These are phyloP conservation scores for Annona cherimola DNA, from an alignment of 164 flowering plant species.

Conservation along the genomic window DNA sequence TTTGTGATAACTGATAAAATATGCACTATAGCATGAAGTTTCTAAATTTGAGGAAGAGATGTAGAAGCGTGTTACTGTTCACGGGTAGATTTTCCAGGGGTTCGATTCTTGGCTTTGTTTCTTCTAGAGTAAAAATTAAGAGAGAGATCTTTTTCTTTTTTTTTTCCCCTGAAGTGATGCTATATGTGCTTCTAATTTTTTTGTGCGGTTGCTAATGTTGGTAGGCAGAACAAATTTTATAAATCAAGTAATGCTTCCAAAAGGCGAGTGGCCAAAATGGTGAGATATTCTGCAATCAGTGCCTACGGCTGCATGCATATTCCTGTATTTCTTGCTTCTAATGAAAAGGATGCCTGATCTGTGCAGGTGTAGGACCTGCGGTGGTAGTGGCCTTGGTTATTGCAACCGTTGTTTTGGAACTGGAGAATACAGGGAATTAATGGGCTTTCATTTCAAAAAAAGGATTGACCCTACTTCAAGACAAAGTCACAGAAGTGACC, in stretches of 20 bases:
- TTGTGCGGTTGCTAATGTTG: neutral
- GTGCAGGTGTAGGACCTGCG: slow-evolving; percentile 74
- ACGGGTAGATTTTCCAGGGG: too few relatives aligned
- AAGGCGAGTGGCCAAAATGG: slow-evolving; percentile 97
- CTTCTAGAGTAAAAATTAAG: too few relatives aligned
- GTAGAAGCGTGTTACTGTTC: too few relatives aligned
- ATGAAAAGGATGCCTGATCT: neutral
- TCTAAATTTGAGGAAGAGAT: too few relatives aligned
- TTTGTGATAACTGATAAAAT: too few relatives aligned
- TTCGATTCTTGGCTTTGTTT: too few relatives aligned
- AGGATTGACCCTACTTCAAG: slow-evolving; percentile 10
- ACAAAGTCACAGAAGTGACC: neutral
- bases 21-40: too few relatives aligned
- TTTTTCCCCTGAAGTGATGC: neutral
- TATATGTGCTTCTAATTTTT: neutral
- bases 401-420: slow-evolving; percentile 79
- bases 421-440: slow-evolving; percentile 66
- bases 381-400: slow-evolving; percentile 71
- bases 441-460: slow-evolving; percentile 79
- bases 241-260: slow-evolving; percentile 67
- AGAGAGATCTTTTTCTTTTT: neutral
- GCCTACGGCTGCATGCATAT: neutral
- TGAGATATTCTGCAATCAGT: slow-evolving; percentile 19
- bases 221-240: slow-evolving; percentile 66
- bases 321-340: neutral